Evolutionary conservation across 495 filamentous ascomycete genomes (phyloP), one percentile per base, ranked within the genome.

Genomic region (Talaromyces thailandensis): DNA sequence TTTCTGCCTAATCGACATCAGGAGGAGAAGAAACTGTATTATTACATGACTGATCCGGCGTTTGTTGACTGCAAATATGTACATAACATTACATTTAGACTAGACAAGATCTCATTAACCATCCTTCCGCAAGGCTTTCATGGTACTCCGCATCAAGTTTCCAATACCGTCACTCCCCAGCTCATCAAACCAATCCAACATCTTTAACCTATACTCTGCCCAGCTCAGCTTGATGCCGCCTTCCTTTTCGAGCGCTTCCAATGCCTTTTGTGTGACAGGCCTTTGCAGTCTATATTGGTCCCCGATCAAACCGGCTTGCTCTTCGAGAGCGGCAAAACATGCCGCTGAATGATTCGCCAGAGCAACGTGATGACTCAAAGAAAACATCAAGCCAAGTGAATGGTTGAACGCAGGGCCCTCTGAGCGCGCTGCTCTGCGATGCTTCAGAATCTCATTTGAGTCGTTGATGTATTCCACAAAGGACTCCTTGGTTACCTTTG

Each of bases 121-220:
- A 56, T 78, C 74, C 61, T 78, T 79, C 32, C 75, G 67, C 28
- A 91, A 74, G 32, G 84, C 82, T 71, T 89, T 92, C 85, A 96
- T 91, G 11, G 92, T 93, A 67, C 85, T 90, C 64, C 88, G 88
- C 84, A 96, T 89, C 70, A 96, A 71, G 63, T 88, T 81, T 14
- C 79, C 78, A 56, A 93, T 80, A 4, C 92, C 92, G 26, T 68
- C 69, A 56, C 86, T 83, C 0, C 88, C 89, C 48, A 80, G 79
- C 8, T 70, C 73, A 62, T 91, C 88, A 63, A 96, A 71, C 76
- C 85, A 86, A 55, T 79, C 79, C 58, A 96, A 73, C 63, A 94
- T 88, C n/a, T 84, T 81, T 2, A 90, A 73, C 56, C 87, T 77
- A 68, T 94, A 96, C 59, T 88, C 87, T 64, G 86, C 81, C 87